Evolutionary conservation across 2,329 filamentous ascomycete genomes (phyloP), one percentile per base, ranked within the genome.

Genomic region (Hirsutella minnesotensis): DNA sequence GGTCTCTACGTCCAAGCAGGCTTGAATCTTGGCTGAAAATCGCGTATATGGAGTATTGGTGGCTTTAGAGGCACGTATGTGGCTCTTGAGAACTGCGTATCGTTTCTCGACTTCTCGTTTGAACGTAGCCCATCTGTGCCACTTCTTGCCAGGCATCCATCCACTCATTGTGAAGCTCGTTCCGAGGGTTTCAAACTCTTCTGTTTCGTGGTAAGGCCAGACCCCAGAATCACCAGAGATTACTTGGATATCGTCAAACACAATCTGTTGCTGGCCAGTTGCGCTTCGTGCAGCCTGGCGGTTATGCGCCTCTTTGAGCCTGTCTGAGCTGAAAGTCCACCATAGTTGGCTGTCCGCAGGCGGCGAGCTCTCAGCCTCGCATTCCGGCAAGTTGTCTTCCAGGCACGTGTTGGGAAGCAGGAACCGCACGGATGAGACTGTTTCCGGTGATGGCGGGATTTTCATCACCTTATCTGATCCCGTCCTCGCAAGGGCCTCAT

Each of bases 1-100:
- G 40, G 65, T 54, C 49, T 78, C 74, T 63, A 72, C 69, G 16
- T 58, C 58, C 27, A 63, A 56, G 40, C 68, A 70, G 9, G 60
- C 61, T 24, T 64, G 59, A 33, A 72, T 15, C n/a, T 46, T 52
- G 33, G 49, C 44, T 20, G 49, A 30, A 24, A 63, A 59, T 5
- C 42, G 45, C 18, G 48, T 42, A 38, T 56, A 43, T 9, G 43
- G 43, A 24, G 41, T n/a, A 18, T 35, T 5, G 9, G 2, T 45
- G n/a, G 45, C 35, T 9, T 38, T 36, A 5, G 29, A 40, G 37
- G 22, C 44, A 40, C 1, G 35, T 35, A 24, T 45, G 43, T n/a
- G 46, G 12, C 43, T 39, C 9, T 41, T 44, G 16, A 51, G 40
- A 3, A 40, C 38, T 10, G 47, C 47, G n/a, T 48, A 41, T 31